Percentiles rank a stretch among this genome's conserved stretches.
phyloP scores from a whole-genome alignment of 2,329 filamentous ascomycete genomes.

The Botrytis squamosa region DNA sequence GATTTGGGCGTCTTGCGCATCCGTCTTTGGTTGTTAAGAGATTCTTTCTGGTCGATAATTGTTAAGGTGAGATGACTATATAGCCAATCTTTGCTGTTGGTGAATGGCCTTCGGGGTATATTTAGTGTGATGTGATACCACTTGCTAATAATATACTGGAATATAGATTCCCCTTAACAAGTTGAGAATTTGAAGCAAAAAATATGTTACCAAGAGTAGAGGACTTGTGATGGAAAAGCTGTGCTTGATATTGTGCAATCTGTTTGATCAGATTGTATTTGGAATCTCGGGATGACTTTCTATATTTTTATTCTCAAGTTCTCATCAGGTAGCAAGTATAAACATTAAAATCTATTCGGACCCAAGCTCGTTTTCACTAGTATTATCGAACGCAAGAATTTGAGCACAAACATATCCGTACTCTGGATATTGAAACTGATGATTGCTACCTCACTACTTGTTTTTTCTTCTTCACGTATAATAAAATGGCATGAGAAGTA shows the following conservation, averaged over 20 bases:
- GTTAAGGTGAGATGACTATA: background rate
- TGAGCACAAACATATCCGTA: conserved; percentile 39
- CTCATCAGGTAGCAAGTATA: conserved; percentile 31
- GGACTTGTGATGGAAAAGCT: conserved; percentile 32
- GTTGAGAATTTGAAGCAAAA: background rate
- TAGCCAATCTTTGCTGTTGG: conserved; percentile 18
- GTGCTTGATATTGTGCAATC: conserved; percentile 38
- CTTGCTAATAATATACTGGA: background rate
- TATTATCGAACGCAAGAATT: conserved; percentile 40
- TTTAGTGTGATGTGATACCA: conserved; percentile 9
- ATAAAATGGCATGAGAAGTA: background rate
- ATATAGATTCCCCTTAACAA: background rate
- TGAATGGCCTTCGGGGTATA: conserved; percentile 17
- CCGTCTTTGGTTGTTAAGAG: conserved; percentile 20
- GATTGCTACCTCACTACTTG: conserved; percentile 43
- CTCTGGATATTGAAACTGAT: conserved; percentile 38
- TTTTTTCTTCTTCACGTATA: conserved; percentile 38
- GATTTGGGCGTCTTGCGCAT: conserved; percentile 35
- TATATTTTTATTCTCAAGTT: conserved; percentile 36
- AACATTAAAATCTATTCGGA: conserved; percentile 46
- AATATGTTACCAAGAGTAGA: background rate
- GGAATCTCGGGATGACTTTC: conserved; percentile 37
- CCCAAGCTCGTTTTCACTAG: conserved; percentile 40
- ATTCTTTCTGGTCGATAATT: conserved; percentile 14
- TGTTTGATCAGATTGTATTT: conserved; percentile 40